Base-by-base conservation (phyloP, 306 rosid genomes). In the Lupinus albus region DNA sequence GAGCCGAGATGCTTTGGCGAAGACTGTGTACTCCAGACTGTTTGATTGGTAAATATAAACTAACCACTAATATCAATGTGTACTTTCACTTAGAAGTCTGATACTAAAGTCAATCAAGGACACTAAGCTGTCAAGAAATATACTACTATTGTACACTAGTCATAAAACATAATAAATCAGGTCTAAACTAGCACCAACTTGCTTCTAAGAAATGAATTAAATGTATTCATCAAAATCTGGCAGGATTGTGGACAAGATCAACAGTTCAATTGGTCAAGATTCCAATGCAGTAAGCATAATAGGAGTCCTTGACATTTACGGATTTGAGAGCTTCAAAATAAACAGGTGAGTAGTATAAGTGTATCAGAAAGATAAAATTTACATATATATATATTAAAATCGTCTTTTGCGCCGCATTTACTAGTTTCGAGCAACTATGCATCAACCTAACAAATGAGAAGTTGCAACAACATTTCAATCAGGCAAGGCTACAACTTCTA, bases 221-320 rank as follows among this genome's bases (percentile, higher is more conserved):
- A 39, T 59, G 63, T 36, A 50, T 61, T 65, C 72, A 25, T 62
- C 76, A 55, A 63, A 69, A 71, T 61, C 49, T 87, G 76, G 71
- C 84, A 89, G 96, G 96, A 84, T 89, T 66, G 94, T 89, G 15
- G 94, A 89, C 68, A 87, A 84, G 78, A 89, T 89, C 76, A 89
- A 89, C 82, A 80, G 83, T 73, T 89, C 96, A 64, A 89, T 89
- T 67, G 96, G 96, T 35, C 96, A 89, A 79, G 96, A 89, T 78
- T 70, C 91, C 14, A 74, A 82, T 80, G 91, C 95, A 47, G 71
- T 50, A 16, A 80, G 89, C 83, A 71, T 89, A 77, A 89, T 89
- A 58, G 96, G 96, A 82, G 96, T 89, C 33, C 96, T 89, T 77
- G 96, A 89, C 63, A 89, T 89, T 67, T 89, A 89, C 70, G 96